Evolutionary conservation across 2,329 filamentous ascomycete species (phyloP).

Genomic region (Sarocladiaceae sp.): DNA sequence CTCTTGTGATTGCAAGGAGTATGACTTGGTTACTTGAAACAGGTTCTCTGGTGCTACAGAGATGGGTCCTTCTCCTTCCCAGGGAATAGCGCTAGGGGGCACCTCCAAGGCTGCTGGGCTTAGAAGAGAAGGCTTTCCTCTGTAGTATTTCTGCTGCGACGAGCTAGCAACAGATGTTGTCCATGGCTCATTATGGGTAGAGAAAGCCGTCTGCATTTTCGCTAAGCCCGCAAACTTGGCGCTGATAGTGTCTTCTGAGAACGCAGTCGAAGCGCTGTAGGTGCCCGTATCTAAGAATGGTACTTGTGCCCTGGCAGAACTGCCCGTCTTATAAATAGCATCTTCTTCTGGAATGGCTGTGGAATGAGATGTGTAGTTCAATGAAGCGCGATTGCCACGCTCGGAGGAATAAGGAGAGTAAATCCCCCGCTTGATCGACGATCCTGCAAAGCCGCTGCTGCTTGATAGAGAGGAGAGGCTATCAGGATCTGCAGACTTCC

Average conservation of each 20-base stretch:
- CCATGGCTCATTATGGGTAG: not conserved
- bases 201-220: too few species aligned
- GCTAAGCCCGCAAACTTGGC: not conserved
- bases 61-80: too few species aligned
- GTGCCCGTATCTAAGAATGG: not conserved
- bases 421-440: not conserved
- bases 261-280: not conserved
- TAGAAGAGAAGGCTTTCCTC: too few species aligned
- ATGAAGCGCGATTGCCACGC: not conserved
- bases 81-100: too few species aligned
- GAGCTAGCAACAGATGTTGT: conserved; percentile 11
- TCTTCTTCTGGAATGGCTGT: conserved; percentile 13
- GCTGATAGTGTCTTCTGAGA: too few species aligned
- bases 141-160: too few species aligned
- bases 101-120: too few species aligned
- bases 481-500: too few species aligned
- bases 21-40: not conserved
- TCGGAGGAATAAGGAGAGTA: not conserved
- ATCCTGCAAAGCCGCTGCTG: too few species aligned
- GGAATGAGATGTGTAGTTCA: conserved; percentile 1
- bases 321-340: not conserved
- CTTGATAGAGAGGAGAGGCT: too few species aligned
- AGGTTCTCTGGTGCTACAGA: conserved; percentile 12
- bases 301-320: not conserved
- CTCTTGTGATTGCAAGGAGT: conserved; percentile 20